phyloP scores from a whole-genome alignment of 2,329 filamentous ascomycete genomes.

The Penicillium sp. region DNA sequence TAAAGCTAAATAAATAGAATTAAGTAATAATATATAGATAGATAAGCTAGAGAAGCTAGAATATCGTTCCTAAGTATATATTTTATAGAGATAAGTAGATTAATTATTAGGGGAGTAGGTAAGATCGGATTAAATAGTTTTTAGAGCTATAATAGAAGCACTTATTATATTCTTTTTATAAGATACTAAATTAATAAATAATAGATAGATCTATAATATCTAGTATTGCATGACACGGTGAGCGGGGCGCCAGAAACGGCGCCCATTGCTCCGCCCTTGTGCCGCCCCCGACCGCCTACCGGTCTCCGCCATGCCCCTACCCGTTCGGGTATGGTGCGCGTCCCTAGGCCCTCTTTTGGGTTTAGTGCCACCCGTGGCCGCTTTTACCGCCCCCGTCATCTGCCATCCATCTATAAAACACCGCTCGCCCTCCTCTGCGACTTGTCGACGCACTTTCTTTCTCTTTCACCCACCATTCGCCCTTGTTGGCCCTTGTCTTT shows the following conservation, averaged over 20 bases:
- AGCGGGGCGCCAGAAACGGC: constrained; percentile 17
- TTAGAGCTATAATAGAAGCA: too few relatives aligned
- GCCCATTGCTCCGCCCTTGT: constrained; percentile 14
- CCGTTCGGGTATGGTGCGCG: background rate
- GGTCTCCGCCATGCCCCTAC: background rate
- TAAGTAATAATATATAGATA: too few relatives aligned
- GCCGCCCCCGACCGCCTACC: constrained; percentile 2
- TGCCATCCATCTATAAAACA: constrained; percentile 5
- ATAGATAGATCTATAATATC: too few relatives aligned
- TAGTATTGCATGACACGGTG: constrained; percentile 2
- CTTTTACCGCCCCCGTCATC: constrained; percentile 2
- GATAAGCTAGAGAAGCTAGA: too few relatives aligned
- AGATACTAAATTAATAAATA: too few relatives aligned
- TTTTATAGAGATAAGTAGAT: too few relatives aligned
- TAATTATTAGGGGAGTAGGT: too few relatives aligned
- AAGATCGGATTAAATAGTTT: too few relatives aligned
- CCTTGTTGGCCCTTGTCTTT: background rate
- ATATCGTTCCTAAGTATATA: too few relatives aligned
- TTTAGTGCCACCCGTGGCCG: constrained; percentile 3
- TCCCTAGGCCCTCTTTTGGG: background rate
- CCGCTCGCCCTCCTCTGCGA: background rate
- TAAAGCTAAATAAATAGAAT: too few relatives aligned
- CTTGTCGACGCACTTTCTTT: constrained; percentile 3
- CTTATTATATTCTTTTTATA: too few relatives aligned
- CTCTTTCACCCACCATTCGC: background rate